phyloP scores from a whole-genome alignment of 2,329 filamentous ascomycete species.

The Penicillium sp. region DNA sequence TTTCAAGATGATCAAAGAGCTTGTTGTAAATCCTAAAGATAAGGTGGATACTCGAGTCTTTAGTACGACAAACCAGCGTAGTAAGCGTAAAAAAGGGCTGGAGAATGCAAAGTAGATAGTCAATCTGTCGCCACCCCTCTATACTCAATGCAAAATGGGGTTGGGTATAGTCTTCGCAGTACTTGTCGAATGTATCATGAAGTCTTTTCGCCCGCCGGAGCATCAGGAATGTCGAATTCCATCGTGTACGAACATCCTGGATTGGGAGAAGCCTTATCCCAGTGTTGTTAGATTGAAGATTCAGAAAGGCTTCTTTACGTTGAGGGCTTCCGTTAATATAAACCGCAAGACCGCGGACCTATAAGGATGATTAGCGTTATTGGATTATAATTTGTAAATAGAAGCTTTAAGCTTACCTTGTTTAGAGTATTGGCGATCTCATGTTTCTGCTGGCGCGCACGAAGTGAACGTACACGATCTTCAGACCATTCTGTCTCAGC shows the following conservation, averaged over 20 bases:
- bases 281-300: background rate
- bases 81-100: background rate
- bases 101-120: background rate
- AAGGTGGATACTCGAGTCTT: background rate
- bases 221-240: background rate
- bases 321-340: background rate
- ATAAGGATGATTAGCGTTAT: background rate
- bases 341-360: background rate
- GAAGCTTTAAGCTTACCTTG: background rate
- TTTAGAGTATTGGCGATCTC: background rate
- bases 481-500: background rate
- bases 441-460: background rate
- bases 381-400: background rate
- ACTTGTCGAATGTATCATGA: background rate
- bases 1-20: conserved; percentile 18
- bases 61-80: background rate
- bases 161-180: background rate
- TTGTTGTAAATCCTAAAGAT: conserved; percentile 13
- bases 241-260: background rate
- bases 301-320: background rate
- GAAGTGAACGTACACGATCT: background rate
- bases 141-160: background rate
- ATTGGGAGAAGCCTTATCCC: background rate
- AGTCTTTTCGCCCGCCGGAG: background rate
- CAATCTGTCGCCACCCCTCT: background rate